phyloP scores from a whole-genome alignment of 768 basidiomycete species.

The Tephrocybe sp. region DNA sequence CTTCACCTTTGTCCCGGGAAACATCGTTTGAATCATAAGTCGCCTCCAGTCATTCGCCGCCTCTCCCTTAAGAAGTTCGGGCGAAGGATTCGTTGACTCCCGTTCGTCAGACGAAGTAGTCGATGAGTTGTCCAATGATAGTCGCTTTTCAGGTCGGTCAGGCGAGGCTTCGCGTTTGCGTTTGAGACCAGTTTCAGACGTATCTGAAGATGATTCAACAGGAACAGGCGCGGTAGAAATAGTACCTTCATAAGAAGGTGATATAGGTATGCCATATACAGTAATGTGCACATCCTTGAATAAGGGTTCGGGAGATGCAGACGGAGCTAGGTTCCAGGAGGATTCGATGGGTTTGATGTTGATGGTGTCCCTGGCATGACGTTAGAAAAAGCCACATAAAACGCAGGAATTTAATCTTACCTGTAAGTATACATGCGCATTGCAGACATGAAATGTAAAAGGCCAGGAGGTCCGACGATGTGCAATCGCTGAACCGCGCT shows the following conservation, averaged over 20 bases:
- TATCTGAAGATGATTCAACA: background rate
- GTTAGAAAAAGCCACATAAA: background rate
- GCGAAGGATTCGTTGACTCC: conserved; percentile 25
- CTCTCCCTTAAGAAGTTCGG: conserved; percentile 39
- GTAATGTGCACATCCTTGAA: conserved; percentile 65
- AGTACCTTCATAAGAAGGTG: conserved; percentile 14
- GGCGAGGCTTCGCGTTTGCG: conserved; percentile 45
- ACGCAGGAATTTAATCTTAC: conserved; percentile 35
- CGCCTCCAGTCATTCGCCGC: conserved; percentile 57
- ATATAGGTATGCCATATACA: conserved; percentile 60
- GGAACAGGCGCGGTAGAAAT: background rate
- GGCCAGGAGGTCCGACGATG: conserved; percentile 71
- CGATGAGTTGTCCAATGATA: background rate
- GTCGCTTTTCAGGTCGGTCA: conserved; percentile 36
- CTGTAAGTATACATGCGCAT: conserved; percentile 69
- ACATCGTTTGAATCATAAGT: conserved; percentile 59
- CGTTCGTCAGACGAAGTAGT: conserved; percentile 22
- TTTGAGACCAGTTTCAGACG: conserved; percentile 29
- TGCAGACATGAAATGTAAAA: conserved; percentile 69
- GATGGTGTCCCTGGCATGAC: conserved; percentile 46
- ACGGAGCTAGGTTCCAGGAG: conserved; percentile 26
- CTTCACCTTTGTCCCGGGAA: conserved; percentile 42
- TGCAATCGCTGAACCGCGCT: conserved; percentile 54
- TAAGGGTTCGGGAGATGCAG: conserved; percentile 37
- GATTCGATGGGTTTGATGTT: conserved; percentile 47